Evolutionary conservation across 2,329 filamentous ascomycete species (phyloP), one percentile per base, ranked within the genome.

Genomic region (Elsinoe fawcettii): DNA sequence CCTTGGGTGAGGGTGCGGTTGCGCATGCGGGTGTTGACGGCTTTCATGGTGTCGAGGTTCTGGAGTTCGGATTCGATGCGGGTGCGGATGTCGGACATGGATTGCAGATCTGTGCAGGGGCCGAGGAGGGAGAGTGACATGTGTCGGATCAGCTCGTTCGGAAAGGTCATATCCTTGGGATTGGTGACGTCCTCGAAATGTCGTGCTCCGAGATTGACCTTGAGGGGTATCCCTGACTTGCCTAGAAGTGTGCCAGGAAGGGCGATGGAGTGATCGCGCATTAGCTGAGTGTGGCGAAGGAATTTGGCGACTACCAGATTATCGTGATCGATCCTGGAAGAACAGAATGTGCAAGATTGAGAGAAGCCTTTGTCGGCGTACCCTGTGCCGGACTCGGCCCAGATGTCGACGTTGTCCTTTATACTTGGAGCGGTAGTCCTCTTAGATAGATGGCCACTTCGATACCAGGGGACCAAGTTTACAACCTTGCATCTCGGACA

Each of bases 221-320:
- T 32, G 30, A 32, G 30, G 6, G 30, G 30, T 12, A 32, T 5
- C 5, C 30, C 30, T 6, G 30, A 5, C 30, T 77, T 66, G 7
- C 81, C 74, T 6, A 89, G 74, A 3, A 89, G 67, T 0, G 86
- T 90, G 1, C 87, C 86, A 0, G 85, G 83, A 75, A 91, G 81
- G 0, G 86, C 82, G 1, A 71, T 66, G 12, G 74, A 63, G 2
- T 75, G 63, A 2, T 69, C 59, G 2, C 81, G 63, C 0, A 88
- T 73, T 0, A 65, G 64, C 22, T 75, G 66, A 5, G 79, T 69
- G 63, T 90, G 85, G 12, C 67, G 69, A 49, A 75, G 72, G 63
- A 90, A 88, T 62, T 84, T 86, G 43, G 69, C 74, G 1, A 84
- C 77, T n/a, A 79, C 76, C 1, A 90, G 75, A 1, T 75, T 71